Evolutionary conservation across 768 basidiomycete genomes (phyloP).

Genomic region (Podaxis pistillaris): DNA sequence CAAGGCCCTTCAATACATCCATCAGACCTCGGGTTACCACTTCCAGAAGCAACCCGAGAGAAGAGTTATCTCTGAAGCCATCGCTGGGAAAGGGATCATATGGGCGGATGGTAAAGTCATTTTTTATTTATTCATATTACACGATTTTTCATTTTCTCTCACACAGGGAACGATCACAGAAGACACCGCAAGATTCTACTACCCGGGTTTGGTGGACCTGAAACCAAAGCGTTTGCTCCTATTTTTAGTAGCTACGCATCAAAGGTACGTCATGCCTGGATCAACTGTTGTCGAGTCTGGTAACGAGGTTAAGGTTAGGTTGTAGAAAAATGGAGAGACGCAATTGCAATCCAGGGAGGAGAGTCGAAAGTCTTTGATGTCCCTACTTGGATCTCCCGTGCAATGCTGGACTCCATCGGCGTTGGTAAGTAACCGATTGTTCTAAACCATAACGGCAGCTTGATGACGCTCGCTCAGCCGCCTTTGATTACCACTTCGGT

Average conservation of each 20-base stretch:
- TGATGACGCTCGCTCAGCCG: slow-evolving; percentile 28
- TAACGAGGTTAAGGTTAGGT: slow-evolving; percentile 26
- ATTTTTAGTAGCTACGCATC: slow-evolving; percentile 38
- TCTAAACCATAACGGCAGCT: neutral
- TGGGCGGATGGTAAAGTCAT: slow-evolving; percentile 38
- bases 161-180: slow-evolving; percentile 38
- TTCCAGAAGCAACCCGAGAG: slow-evolving; percentile 40
- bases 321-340: slow-evolving; percentile 37
- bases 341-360: slow-evolving; percentile 28
- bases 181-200: slow-evolving; percentile 45
- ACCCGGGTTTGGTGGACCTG: slow-evolving; percentile 46
- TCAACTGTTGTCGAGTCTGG: neutral
- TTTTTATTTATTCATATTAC: neutral
- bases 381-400: slow-evolving; percentile 39
- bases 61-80: slow-evolving; percentile 32
- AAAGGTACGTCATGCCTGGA: slow-evolving; percentile 22
- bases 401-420: slow-evolving; percentile 50
- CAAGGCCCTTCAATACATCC: slow-evolving; percentile 46
- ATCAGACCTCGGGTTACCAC: slow-evolving; percentile 40
- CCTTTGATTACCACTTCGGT: slow-evolving; percentile 50
- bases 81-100: slow-evolving; percentile 33
- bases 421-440: slow-evolving; percentile 30
- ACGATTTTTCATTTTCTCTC: neutral
- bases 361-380: slow-evolving; percentile 31
- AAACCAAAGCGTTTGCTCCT: slow-evolving; percentile 37